A percentile compares a stretch with the other conserved stretches of the same genome.
phyloP scores from a whole-genome alignment of 1,284 basidiomycete species.

The Puccinia triticina region DNA sequence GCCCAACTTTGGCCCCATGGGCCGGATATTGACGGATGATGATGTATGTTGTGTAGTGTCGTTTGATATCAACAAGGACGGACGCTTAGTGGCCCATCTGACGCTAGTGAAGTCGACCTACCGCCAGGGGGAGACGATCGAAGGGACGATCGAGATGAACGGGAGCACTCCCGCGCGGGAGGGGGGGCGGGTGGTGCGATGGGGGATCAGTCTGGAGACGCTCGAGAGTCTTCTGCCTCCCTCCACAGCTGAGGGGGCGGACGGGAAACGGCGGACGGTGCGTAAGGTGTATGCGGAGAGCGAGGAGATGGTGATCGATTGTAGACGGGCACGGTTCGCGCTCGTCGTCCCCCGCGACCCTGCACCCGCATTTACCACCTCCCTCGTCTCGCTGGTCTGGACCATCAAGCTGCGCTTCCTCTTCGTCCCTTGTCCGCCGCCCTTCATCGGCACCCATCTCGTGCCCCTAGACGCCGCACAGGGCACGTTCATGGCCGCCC shows the following conservation, averaged over 20 bases:
- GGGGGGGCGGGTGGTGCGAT: constrained; percentile 62
- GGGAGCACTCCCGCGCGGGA: background rate
- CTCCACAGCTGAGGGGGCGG: background rate
- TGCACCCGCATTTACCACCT: constrained; percentile 72
- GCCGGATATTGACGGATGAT: background rate
- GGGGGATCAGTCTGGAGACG: constrained; percentile 80
- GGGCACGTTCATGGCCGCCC: constrained; percentile 56
- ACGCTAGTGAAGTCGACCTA: constrained; percentile 87
- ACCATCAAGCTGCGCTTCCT: constrained; percentile 77
- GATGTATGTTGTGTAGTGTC: constrained; percentile 67
- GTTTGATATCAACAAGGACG: constrained; percentile 89
- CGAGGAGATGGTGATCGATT: constrained; percentile 73
- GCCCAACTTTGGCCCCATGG: constrained; percentile 25
- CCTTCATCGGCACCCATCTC: constrained; percentile 7
- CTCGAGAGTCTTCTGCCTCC: constrained; percentile 74
- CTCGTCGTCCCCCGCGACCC: constrained; percentile 82
- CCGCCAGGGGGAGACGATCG: constrained; percentile 82
- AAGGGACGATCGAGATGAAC: constrained; percentile 84
- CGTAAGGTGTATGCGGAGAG: constrained; percentile 78
- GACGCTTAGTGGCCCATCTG: constrained; percentile 80
- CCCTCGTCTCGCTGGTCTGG: constrained; percentile 75
- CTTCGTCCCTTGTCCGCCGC: constrained; percentile 66
- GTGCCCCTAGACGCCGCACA: constrained; percentile 52
- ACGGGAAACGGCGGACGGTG: constrained; percentile 56
- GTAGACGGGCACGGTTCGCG: constrained; percentile 75